Conservation (phyloP, 202 grass and related monocot species). For the Elaeis oleifera region DNA sequence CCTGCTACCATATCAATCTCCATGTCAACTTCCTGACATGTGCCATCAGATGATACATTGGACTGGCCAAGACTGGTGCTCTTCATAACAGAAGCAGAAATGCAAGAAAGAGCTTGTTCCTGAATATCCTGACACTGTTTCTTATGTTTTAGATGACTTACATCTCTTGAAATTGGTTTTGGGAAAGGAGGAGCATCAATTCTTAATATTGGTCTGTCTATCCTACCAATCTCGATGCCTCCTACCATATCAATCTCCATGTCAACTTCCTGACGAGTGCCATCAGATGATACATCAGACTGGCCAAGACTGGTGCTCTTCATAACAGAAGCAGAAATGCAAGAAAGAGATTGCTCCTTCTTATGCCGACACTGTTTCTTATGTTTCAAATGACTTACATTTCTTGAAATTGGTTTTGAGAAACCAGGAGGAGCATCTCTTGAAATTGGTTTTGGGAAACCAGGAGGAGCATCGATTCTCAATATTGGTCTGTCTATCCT, state of each 20-base stretch:
- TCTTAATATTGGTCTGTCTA: slow-evolving; percentile 5
- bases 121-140: slow-evolving; percentile 24
- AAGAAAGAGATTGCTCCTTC: slow-evolving; percentile 16
- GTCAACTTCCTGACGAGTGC: slow-evolving; percentile 29
- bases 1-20: slow-evolving; percentile 25
- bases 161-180: not conserved
- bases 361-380: slow-evolving; percentile 15
- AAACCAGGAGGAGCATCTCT: too few relatives aligned
- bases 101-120: slow-evolving; percentile 3
- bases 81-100: slow-evolving; percentile 14
- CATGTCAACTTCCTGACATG: slow-evolving; percentile 29
- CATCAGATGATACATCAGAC: slow-evolving; percentile 7
- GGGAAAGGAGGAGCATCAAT: not conserved
- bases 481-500: slow-evolving; percentile 2
- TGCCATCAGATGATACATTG: slow-evolving; percentile 14
- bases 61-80: slow-evolving; percentile 8
- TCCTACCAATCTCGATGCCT: not conserved
- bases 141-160: slow-evolving; percentile 3
- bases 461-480: slow-evolving; percentile 1
- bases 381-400: not conserved
- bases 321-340: slow-evolving; percentile 14
- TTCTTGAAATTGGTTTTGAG: slow-evolving; percentile 3
- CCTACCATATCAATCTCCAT: slow-evolving; percentile 29
- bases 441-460: not conserved
- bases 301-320: slow-evolving; percentile 10